phyloP scores from a whole-genome alignment of 768 basidiomycete species.

The Amylocystis lapponica region DNA sequence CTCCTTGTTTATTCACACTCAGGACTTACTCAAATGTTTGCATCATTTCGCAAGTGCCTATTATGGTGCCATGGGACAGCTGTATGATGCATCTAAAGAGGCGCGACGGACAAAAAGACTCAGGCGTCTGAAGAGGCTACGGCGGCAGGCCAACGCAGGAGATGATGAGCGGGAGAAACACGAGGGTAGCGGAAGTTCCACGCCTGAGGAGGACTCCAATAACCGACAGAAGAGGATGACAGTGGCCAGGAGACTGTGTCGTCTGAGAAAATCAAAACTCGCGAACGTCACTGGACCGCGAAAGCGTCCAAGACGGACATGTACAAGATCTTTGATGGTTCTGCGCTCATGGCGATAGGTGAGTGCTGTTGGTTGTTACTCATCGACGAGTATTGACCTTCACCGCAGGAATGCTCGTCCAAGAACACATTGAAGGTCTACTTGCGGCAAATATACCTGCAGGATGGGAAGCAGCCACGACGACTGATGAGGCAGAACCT shows the following conservation, averaged over 20 bases:
- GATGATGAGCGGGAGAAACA: conserved; percentile 6
- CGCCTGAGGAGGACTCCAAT: conserved; percentile 13
- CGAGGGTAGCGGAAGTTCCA: conserved; percentile 9
- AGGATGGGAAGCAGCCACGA: conserved; percentile 39
- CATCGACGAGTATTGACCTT: not conserved
- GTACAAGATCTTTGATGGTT: conserved; percentile 72
- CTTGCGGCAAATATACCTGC: conserved; percentile 37
- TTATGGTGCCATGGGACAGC: conserved; percentile 57
- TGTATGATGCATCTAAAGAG: conserved; percentile 44
- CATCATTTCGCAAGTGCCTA: conserved; percentile 49
- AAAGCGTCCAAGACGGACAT: conserved; percentile 41
- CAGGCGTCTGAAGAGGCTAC: conserved; percentile 13
- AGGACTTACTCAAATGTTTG: conserved; percentile 49
- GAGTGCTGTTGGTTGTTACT: conserved; percentile 10
- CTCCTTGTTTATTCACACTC: conserved; percentile 3
- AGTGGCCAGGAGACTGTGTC: conserved; percentile 8
- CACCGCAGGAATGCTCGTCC: conserved; percentile 55
- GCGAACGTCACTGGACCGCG: conserved; percentile 7
- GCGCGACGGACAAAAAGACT: conserved; percentile 40
- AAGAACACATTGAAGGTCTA: conserved; percentile 51
- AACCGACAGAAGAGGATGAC: conserved; percentile 10
- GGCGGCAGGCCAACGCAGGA: not conserved
- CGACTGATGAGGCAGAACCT: conserved; percentile 1
- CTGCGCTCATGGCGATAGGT: conserved; percentile 71
- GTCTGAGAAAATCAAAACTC: not conserved